Base-by-base conservation (phyloP, 495 filamentous ascomycete species). In the Cetradonia linearis region DNA sequence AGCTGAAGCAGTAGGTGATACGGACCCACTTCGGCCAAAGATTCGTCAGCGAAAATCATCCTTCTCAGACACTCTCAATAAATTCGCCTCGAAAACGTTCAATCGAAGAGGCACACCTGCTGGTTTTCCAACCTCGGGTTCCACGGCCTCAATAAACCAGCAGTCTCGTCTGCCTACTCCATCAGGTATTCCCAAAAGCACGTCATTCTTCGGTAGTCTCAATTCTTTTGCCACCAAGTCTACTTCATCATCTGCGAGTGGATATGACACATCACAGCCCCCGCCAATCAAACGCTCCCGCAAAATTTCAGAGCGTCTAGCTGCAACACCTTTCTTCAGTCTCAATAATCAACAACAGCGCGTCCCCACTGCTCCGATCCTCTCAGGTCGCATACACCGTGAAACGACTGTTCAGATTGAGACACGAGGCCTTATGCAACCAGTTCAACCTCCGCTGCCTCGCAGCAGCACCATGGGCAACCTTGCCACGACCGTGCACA, bases 341-440 rank as follows among this genome's bases (percentile, higher is more conserved):
- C 64, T 59, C 44, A 58, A 34, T 34, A 62, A 31, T 40, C 33
- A 44, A 33, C 44, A 60, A 16, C 47, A 58, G 34, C 36, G 42
- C 8, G 55, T 56, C 27, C 38, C 30, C 13, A 34, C 30, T 20
- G 42, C 53, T 54, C 40, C 47, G 27, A 44, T 31, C 20, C 25
- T 46, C 1, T 23, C 64, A 1, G 44, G 20, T 25, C 42, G 18
- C 5, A 56, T 38, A 40, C 40, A 49, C 37, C 57, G 57, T 42
- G 60, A 65, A 27, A 63, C 63, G 23, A 59, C 56, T 55, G 56
- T 62, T 38, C 54, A 59, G 34, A 65, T 67, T 48, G 44, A 58
- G 50, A 60, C 65, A 31, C 60, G 58, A 34, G 60, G 63, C 23
- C 54, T 67, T 6, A 67, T 67, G 66, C 56, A 62, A 30, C 66